phyloP scores from a whole-genome alignment of 2,329 filamentous ascomycete genomes.

The Monosporascus cannonballus region DNA sequence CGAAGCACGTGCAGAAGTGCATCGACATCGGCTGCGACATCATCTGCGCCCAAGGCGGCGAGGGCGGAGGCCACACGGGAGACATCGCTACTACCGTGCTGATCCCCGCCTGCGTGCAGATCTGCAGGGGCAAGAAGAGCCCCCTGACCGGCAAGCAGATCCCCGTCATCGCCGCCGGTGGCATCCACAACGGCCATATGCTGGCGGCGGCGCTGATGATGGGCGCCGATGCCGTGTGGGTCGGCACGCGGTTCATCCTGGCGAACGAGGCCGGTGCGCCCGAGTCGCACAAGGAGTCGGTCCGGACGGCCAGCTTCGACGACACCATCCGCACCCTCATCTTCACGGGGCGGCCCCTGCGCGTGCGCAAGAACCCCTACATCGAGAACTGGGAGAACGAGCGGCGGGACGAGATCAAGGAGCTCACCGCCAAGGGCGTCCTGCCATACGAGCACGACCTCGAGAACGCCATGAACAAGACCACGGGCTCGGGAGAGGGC shows the following conservation, averaged over 20 bases:
- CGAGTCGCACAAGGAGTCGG: slow-evolving; percentile 90
- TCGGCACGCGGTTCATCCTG: slow-evolving; percentile 93
- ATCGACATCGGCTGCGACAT: slow-evolving; percentile 88
- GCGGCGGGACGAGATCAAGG: slow-evolving; percentile 82
- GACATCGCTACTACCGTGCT: slow-evolving; percentile 88
- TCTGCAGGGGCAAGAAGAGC: slow-evolving; percentile 74
- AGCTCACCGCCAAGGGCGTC: slow-evolving; percentile 80
- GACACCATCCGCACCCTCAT: slow-evolving; percentile 97
- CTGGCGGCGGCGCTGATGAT: slow-evolving; percentile 88
- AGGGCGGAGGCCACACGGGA: slow-evolving; percentile 94
- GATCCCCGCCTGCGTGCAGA: slow-evolving; percentile 84
- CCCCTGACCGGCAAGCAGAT: slow-evolving; percentile 83
- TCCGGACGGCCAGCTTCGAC: slow-evolving; percentile 84
- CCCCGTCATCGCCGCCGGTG: slow-evolving; percentile 88
- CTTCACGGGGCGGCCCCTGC: slow-evolving; percentile 92
- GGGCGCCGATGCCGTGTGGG: slow-evolving; percentile 88
- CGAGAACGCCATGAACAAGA: slow-evolving; percentile 60
- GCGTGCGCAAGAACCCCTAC: slow-evolving; percentile 89
- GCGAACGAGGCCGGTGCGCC: slow-evolving; percentile 91
- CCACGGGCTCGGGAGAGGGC: slow-evolving; percentile 30
- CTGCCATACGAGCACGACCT: slow-evolving; percentile 94
- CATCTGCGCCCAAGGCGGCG: slow-evolving; percentile 96
- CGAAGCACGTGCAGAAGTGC: slow-evolving; percentile 97
- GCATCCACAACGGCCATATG: slow-evolving; percentile 87
- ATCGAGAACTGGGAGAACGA: slow-evolving; percentile 96